phyloP scores from a whole-genome alignment of 768 basidiomycete species.

The Rhodotorula sphaerocarpa region DNA sequence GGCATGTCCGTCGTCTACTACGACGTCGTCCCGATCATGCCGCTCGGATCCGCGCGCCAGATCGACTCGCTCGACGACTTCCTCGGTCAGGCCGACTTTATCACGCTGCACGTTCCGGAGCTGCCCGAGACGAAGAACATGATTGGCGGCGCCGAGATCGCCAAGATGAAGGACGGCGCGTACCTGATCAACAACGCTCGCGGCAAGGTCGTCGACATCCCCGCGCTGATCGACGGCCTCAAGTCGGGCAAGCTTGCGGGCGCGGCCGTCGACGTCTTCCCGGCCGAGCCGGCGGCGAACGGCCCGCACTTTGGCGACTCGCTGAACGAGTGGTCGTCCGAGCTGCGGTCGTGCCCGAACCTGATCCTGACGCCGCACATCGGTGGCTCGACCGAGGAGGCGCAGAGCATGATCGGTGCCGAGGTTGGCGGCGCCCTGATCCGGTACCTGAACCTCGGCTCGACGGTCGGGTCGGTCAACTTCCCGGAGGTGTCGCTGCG shows the following conservation, averaged over 20 bases:
- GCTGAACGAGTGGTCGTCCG: conserved; percentile 72
- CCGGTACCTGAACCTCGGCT: conserved; percentile 86
- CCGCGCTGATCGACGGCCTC: conserved; percentile 71
- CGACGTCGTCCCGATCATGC: conserved; percentile 95
- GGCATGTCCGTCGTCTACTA: conserved; percentile 93
- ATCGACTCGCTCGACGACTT: conserved; percentile 69
- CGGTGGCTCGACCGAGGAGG: conserved; percentile 97
- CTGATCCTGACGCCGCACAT: conserved; percentile 97
- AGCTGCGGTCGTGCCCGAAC: conserved; percentile 69
- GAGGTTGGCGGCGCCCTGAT: conserved; percentile 78
- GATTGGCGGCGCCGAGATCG: conserved; percentile 68
- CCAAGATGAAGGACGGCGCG: conserved; percentile 86
- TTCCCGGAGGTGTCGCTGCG: conserved; percentile 98
- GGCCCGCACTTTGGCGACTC: conserved; percentile 78
- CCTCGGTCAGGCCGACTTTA: conserved; percentile 74
- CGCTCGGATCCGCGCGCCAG: conserved; percentile 85
- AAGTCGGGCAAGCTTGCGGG: conserved; percentile 82
- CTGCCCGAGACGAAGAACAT: conserved; percentile 90
- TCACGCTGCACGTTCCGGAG: conserved; percentile 94
- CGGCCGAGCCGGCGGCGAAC: conserved; percentile 83
- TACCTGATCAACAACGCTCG: conserved; percentile 98
- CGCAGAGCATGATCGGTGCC: conserved; percentile 91
- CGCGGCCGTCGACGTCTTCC: conserved; percentile 89
- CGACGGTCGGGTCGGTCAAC: conserved; percentile 87
- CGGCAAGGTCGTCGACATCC: conserved; percentile 89